Base-by-base conservation (phyloP, 345 rosid genomes). In the Trapa incisa region DNA sequence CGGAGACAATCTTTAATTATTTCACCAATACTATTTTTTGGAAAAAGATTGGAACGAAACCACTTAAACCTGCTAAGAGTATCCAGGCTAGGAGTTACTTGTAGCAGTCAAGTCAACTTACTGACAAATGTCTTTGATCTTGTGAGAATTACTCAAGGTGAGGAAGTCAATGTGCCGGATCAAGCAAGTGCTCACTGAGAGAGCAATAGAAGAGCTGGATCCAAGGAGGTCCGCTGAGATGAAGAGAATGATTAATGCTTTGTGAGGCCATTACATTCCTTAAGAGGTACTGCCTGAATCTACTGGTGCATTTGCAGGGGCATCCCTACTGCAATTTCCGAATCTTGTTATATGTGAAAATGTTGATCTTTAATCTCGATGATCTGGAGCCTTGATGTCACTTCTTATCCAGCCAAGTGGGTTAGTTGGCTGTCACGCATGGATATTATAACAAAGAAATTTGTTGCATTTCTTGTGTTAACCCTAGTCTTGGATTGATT, bases 231-330 rank as follows among this genome's bases (percentile, higher is more conserved):
- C 87, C 56, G 83, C 96, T 0, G 95, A 85, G 81, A 94, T 87
- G 97, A 89, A 84, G 85, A 86, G 91, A 73, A 91, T 89, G 96
- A 74, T 94, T 48, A 94, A 94, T 83, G 87, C 86, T 32, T 65
- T 87, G 80, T 94, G 86, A 90, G 68, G 53, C 10, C 47, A 15
- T 14, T 50, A 5, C 56, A 15, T 45, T 13, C 42, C 0, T 58
- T 32, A 1, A 58, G 63, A 32, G 16, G 16, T 15, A 8, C 3
- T 58, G 63, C 15, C 9, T 10, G 63, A 58, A 0, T 10, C 29
- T 22, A 22, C 35, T 29, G 38, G 3, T 58, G 11, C 4, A 9
- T 58, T n/a, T 5, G 33, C 61, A 10, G 7, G 1, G 15, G 39
- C 69, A 53, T 17, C 32, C 2, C 2, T 52, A 52, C 61, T 52